Conservation (phyloP, 148 eudicot genomes). For the Heliosperma pusillum region DNA sequence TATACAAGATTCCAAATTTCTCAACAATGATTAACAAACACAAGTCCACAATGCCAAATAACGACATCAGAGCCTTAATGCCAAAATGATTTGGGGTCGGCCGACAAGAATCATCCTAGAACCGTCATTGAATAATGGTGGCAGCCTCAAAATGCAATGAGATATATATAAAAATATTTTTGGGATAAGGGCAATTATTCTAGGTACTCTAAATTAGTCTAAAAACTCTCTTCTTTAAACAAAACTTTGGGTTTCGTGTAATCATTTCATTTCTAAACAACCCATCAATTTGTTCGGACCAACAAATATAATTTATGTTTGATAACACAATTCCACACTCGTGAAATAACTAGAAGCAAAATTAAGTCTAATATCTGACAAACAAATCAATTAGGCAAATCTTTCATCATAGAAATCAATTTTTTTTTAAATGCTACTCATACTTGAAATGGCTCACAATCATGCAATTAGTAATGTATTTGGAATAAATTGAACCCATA, state of each 20-base stretch:
- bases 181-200: background rate
- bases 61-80: no score
- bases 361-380: background rate
- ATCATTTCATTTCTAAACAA: background rate
- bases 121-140: no score
- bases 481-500: background rate
- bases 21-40: background rate
- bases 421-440: background rate
- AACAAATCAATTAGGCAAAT: background rate
- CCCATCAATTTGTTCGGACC: constrained; percentile 3
- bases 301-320: background rate
- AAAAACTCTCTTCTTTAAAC: background rate
- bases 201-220: background rate
- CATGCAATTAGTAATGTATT: background rate
- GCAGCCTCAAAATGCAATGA: no score
- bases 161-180: no score
- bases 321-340: background rate
- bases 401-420: background rate
- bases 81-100: background rate
- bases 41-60: background rate
- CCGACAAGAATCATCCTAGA: background rate
- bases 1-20: constrained; percentile 18
- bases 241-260: background rate
- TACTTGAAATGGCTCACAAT: background rate
- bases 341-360: background rate